Evolutionary conservation across 2,329 filamentous ascomycete genomes (phyloP), one percentile per base, ranked within the genome.

Genomic region (Colletotrichum simmondsii): DNA sequence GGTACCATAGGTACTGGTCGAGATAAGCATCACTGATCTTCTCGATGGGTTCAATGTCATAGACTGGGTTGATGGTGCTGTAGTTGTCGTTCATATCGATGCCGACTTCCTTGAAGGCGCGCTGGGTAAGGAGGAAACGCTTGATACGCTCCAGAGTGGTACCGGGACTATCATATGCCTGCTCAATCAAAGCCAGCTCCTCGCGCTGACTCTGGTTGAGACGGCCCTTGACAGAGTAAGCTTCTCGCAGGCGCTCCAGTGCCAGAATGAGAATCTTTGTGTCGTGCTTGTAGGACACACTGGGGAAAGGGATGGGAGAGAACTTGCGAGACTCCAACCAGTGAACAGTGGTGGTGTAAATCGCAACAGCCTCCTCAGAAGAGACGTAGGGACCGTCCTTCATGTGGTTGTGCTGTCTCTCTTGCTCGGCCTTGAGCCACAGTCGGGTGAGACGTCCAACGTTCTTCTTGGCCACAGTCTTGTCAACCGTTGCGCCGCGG

Each of bases 81-180:
- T 99, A 99, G 80, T 99, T 99, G 85, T 99, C 97, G 82, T 99
- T 99, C 97, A 99, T 99, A 81, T 99, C 97, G 77, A 99, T 99
- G 68, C 96, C 97, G 57, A 99, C 97, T 84, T 99, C 97, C 85
- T 99, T 99, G 89, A 99, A 99, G 1, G 97, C 97, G 82, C 97
- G 92, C 81, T 99, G 97, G 0, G 97, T 99, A 57, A 99, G 90
- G 75, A 99, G 87, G 87, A 98, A 96, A 61, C 97, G 93, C 88
- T 99, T 99, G 85, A 99, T 99, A 71, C 97, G 90, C 75, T 98
- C 96, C 71, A 99, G 83, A 0, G 97, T 98, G 1, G 97, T 99
- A 73, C 97, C 97, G 2, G 97, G 97, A 74, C 95, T 98, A 81
- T 99, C 97, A 77, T 99, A 99, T 4, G 97, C 97, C 83, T 99